phyloP scores from a whole-genome alignment of 768 basidiomycete genomes.

The Termitomyces eurrhizus region DNA sequence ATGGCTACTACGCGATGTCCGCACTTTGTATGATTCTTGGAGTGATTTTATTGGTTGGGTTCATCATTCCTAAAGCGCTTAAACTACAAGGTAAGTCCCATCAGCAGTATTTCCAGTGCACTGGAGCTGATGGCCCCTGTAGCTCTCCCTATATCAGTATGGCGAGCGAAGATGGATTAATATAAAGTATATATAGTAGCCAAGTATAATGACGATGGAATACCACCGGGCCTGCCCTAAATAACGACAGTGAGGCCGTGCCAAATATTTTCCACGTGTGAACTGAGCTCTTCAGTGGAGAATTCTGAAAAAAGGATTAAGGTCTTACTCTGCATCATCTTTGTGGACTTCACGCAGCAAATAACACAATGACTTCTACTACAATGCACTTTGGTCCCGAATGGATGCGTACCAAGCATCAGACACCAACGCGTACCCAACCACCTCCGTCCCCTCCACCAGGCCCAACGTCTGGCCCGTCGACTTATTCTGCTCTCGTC shows the following conservation, averaged over 20 bases:
- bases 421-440: constrained; percentile 47
- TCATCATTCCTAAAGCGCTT: constrained; percentile 80
- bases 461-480: constrained; percentile 44
- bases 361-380: constrained; percentile 44
- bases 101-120: neutral
- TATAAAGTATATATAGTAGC: constrained; percentile 5
- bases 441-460: constrained; percentile 61
- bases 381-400: constrained; percentile 91
- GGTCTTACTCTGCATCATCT: constrained; percentile 17
- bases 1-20: constrained; percentile 90
- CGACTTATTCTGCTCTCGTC: constrained; percentile 70
- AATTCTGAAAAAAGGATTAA: constrained; percentile 29
- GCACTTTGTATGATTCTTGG: constrained; percentile 77
- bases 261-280: constrained; percentile 41
- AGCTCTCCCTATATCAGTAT: constrained; percentile 68
- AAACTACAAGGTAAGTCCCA: constrained; percentile 73
- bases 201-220: neutral
- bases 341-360: constrained; percentile 15
- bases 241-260: constrained; percentile 15
- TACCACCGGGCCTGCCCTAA: constrained; percentile 36
- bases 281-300: constrained; percentile 24
- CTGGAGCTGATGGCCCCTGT: constrained; percentile 13
- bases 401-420: constrained; percentile 86
- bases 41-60: constrained; percentile 65
- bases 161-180: constrained; percentile 59